Base-by-base conservation (phyloP, 805 yeast genomes). In the Candida insectorum region DNA sequence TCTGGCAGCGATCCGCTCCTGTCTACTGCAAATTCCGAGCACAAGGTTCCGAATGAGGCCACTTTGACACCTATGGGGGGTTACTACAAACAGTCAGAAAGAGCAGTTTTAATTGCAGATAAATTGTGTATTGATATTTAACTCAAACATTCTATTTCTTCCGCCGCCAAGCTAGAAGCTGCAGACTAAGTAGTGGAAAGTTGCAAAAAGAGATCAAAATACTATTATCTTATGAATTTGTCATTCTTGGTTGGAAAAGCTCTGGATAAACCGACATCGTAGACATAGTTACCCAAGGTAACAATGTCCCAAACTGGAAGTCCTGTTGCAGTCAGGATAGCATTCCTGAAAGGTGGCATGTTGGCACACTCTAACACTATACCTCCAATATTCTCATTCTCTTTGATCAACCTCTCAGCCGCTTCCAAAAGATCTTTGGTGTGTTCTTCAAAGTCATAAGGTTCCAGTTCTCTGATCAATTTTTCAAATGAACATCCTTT, bases 291-390 rank as follows among this genome's bases (percentile, higher is more conserved):
- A 26, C 54, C 54, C 52, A 59, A 50, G 4, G 62, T 53, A 12
- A 54, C 41, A 5, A 45, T 58, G 40, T 58, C 62, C 43, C 47
- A 58, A 4, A 58, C 58, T 2, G 63, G 62, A 11, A 53, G 30
- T 4, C 33, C 33, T 4, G 51, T 45, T n/a, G 42, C 50, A 13
- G 24, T 23, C 16, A 48, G 56, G 16, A 60, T 49, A 2, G 54
- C 56, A 26, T 43, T 46, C 10, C 60, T 44, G 29, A 39, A 49
- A n/a, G 62, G 63, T 13, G 60, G 61, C 60, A 60, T 58, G 31
- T 58, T 59, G 6, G 62, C 54, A 34, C 65, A 57, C 35, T 57
- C 64, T 33, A 58, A 45, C 7, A 58, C 59, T 33, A 58, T 44
- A 0, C 52, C 62, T 9, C 54, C 52, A 22, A 57, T 45, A 5